Evolutionary conservation across 352 stramenopile genomes (phyloP).

Genomic region (Pythium sukuiense): DNA sequence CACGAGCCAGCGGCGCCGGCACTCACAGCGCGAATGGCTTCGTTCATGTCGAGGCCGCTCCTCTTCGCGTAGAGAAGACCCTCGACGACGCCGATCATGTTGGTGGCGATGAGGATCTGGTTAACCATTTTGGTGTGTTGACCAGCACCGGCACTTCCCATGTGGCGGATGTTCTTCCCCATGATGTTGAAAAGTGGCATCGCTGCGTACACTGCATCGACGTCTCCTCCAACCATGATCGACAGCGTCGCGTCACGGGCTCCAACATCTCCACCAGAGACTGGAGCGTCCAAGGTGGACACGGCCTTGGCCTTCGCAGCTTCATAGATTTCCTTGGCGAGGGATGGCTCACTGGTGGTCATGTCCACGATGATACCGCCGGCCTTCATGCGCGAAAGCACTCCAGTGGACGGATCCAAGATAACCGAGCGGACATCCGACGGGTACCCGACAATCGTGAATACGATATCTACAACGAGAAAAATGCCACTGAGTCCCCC

Average conservation of each 20-base stretch:
- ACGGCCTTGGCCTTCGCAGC: slow-evolving; percentile 68
- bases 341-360: slow-evolving; percentile 85
- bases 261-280: slow-evolving; percentile 88
- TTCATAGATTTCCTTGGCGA: slow-evolving; percentile 89
- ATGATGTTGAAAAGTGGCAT: slow-evolving; percentile 89
- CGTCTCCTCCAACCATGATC: slow-evolving; percentile 91
- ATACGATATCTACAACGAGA: slow-evolving; percentile 74
- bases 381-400: slow-evolving; percentile 70
- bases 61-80: slow-evolving; percentile 88
- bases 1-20: slow-evolving; percentile 85
- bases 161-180: slow-evolving; percentile 89
- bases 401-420: slow-evolving; percentile 58
- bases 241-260: slow-evolving; percentile 83
- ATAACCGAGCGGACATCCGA: slow-evolving; percentile 82
- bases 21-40: slow-evolving; percentile 85
- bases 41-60: slow-evolving; percentile 84
- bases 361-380: slow-evolving; percentile 90
- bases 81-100: slow-evolving; percentile 90
- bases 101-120: slow-evolving; percentile 87
- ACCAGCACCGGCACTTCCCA: slow-evolving; percentile 77
- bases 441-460: slow-evolving; percentile 89
- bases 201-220: slow-evolving; percentile 72
- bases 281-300: slow-evolving; percentile 76
- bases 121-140: slow-evolving; percentile 94
- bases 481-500: neutral